These are phyloP conservation scores for Chaetoceros muelleri DNA, from an alignment of 108 stramenopile species.

Conservation along the genomic window DNA sequence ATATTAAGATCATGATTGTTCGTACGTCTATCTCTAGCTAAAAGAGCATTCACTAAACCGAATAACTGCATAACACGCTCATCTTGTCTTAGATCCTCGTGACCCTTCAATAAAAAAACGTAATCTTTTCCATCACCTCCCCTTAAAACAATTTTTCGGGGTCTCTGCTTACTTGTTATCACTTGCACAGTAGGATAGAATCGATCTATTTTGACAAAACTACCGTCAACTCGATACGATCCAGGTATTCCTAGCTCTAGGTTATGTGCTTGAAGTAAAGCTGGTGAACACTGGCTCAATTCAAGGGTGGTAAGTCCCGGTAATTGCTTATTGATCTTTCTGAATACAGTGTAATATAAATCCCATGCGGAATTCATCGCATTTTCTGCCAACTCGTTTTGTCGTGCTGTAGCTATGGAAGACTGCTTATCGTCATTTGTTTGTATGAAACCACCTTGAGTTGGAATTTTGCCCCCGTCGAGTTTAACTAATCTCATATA, in stretches of 20 bases:
- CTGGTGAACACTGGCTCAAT: slow-evolving; percentile 83
- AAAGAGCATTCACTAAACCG: slow-evolving; percentile 95
- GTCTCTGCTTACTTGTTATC: slow-evolving; percentile 97
- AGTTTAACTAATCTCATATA: slow-evolving; percentile 42
- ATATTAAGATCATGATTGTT: slow-evolving; percentile 90
- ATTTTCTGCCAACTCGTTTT: slow-evolving; percentile 74
- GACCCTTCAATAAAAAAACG: slow-evolving; percentile 97
- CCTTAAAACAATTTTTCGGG: slow-evolving; percentile 88
- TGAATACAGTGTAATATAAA: slow-evolving; percentile 92
- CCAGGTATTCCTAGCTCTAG: slow-evolving; percentile 96
- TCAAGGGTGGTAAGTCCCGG: slow-evolving; percentile 79
- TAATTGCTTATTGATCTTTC: slow-evolving; percentile 90
- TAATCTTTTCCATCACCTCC: slow-evolving; percentile 97
- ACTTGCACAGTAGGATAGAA: slow-evolving; percentile 83
- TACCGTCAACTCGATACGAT: slow-evolving; percentile 87
- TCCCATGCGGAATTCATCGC: slow-evolving; percentile 95
- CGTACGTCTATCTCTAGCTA: slow-evolving; percentile 88
- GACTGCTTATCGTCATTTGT: slow-evolving; percentile 14
- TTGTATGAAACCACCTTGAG: slow-evolving; percentile 31
- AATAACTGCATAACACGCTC: slow-evolving; percentile 99
- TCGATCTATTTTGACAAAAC: slow-evolving; percentile 83
- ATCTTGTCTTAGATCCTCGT: slow-evolving; percentile 99
- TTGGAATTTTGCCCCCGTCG: slow-evolving; percentile 53
- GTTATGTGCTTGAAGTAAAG: slow-evolving; percentile 66
- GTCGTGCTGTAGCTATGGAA: slow-evolving; percentile 18